Evolutionary conservation across 2,329 filamentous ascomycete genomes (phyloP), one percentile per base, ranked within the genome.

Genomic region (Sporothrix pallida): DNA sequence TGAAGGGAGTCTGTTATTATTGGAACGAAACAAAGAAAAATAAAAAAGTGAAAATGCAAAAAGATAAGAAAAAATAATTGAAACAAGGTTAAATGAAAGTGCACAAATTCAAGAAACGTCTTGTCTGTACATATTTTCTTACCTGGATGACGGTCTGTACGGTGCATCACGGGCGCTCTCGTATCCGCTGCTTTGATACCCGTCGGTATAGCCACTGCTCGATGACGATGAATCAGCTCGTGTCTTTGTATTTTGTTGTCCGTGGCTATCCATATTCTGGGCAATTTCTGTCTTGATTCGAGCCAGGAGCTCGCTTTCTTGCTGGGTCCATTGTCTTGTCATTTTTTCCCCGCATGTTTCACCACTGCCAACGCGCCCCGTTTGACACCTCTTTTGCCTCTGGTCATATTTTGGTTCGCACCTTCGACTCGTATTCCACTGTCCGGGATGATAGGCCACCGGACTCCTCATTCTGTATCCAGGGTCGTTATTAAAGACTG

Each of bases 171-270:
- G 79, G 70, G 73, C 75, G 62, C 80, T 80, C 65, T 84, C 83
- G 76, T 78, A 80, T 42, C 77, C 76, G 63, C 72, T 73, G 67
- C 75, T 78, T 70, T 81, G 79, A 72, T 80, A 81, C 31, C 78
- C 76, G 72, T 82, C 81, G 76, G 77, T 79, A 75, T 82, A 82
- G 65, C 81, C 78, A 71, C 79, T 79, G 68, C 78, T 77, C 76
- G 81, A 63, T 13, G 42, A 42, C 48, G n/a, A 31, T n/a, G 44
- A 17, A 72, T 74, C 63, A 74, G 72, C 70, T 15, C 23, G 17
- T 56, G 58, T 67, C 12, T 65, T 62, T 67, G 37, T 13, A 17
- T 54, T 20, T 26, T 17, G 3, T 50, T 72, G 17, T 54, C 20
- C 62, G 8, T 23, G 6, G 23, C 26, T 26, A n/a, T 48, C 46